Evolutionary conservation across 1,284 basidiomycete species (phyloP), one percentile per base, ranked within the genome.

Genomic region (Pulchroboletus neoregius): DNA sequence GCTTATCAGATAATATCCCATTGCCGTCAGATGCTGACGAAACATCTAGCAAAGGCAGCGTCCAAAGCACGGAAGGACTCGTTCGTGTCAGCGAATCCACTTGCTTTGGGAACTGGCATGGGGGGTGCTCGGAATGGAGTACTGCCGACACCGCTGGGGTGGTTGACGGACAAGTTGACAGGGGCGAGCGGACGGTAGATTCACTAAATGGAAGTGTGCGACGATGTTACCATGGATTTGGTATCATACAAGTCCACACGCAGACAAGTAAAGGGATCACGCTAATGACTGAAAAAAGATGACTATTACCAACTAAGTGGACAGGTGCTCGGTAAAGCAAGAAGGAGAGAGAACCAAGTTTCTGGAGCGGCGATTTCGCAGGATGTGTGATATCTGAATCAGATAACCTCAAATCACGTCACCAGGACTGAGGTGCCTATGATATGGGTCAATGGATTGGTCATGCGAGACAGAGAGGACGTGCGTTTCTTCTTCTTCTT

Each of bases 31-130:
- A n/a, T n/a, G n/a, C 54, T 64, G 28, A 66, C 43, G 1, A 15
- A 30, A 39, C 36, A 15, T 45, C 22, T 30, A 91, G 87, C 85
- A 38, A 81, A 79, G 71, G 71, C 73, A 54, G 79, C 84, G 20
- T 74, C 81, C 40, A 81, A 80, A 57, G 78, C 80, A 34, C 76
- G 88, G 50, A 87, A 82, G 58, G 82, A 87, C 50, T 87, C 87
- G 1, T 89, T 80, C 60, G 68, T 77, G 31, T 82, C 85, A 18
- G 78, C 87, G 13, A 88, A 91, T 58, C 88, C 88, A 7, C 75
- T 91, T 35, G 80, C 87, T 9, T 65, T 89, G 26, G 83, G 85
- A 39, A 68, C 74, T 35, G 72, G 59, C 1, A 62, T 78, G 27
- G 80, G 81, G 7, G 78, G 81, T 16, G 69, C 79, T 16, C 77